Base-by-base conservation (phyloP, 768 basidiomycete species). In the Clathrus columnatus region DNA sequence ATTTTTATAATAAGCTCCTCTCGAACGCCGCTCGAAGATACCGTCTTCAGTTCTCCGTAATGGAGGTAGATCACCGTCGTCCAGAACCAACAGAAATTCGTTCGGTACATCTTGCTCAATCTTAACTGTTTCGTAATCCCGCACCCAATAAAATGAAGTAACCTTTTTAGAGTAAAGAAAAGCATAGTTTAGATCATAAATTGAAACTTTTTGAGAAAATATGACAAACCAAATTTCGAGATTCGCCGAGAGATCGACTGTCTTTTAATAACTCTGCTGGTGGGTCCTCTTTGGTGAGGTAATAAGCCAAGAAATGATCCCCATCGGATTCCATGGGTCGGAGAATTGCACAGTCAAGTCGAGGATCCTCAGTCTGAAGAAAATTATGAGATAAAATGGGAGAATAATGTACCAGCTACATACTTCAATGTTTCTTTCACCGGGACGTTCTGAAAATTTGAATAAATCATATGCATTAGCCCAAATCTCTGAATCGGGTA, bases 301-400 rank as follows among this genome's bases (percentile, higher is more conserved):
- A 91, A 64, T 88, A 91, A 10, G 88, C 82, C 54, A 92, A 70
- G 79, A 91, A 91, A 45, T 89, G 87, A 63, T 91, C 89, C 21
- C 89, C 85, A 48, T 91, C 90, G 2, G 86, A 83, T 65, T 87
- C 86, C 86, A 90, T 89, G 1, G 90, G 89, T 24, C 90, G 80
- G 52, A 92, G 71, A 57, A 91, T 85, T 18, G 89, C 90, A 64
- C 89, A 91, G 64, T 91, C 88, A 56, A 91, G 63, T 24, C 90
- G 80, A 41, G 86, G 85, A 64, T 92, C 90, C 23, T 86, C 82
- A 53, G 77, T 74, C 87, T 89, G 52, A 18, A 44, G 54, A 48
- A 5, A 20, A 49, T 23, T 29, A 46, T 56, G 18, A 58, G 42
- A 23, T 30, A 16, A 10, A 45, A 57, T 20, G 17, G 47, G 46